These are phyloP conservation scores for Penicillium janthinellum DNA, from an alignment of 2,329 filamentous ascomycete species.

Conservation along the genomic window DNA sequence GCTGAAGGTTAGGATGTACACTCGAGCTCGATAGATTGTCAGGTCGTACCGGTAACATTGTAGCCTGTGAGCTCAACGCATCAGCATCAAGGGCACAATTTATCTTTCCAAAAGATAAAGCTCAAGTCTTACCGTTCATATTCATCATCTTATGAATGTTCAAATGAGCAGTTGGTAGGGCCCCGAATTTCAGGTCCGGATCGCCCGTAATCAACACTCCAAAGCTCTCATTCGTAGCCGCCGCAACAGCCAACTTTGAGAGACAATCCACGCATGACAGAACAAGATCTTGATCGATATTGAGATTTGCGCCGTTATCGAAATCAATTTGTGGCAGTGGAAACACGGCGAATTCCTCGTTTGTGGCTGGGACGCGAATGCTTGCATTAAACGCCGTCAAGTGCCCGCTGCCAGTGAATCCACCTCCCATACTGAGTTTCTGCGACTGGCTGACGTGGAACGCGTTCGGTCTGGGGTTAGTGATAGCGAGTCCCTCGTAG, in stretches of 20 bases:
- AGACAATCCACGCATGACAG: conserved; percentile 30
- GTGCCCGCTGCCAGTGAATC: conserved; percentile 27
- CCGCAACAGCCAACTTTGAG: conserved; percentile 20
- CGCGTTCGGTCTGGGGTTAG: conserved; percentile 25
- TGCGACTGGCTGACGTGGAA: conserved; percentile 28
- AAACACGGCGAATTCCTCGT: conserved; percentile 23
- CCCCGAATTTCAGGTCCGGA: conserved; percentile 23
- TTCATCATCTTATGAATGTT: conserved; percentile 27
- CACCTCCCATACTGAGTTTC: conserved; percentile 20
- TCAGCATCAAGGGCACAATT: neutral
- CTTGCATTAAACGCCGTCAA: conserved; percentile 27
- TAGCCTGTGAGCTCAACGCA: conserved; percentile 16
- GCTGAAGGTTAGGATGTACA: neutral
- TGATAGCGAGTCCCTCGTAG: conserved; percentile 26
- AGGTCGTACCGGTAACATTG: conserved; percentile 24
- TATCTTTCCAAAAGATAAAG: neutral
- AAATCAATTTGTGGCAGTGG: conserved; percentile 24
- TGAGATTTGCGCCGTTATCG: conserved; percentile 11
- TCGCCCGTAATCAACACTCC: conserved; percentile 22
- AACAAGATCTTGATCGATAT: conserved; percentile 29
- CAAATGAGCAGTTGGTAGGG: conserved; percentile 27
- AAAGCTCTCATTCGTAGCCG: conserved; percentile 22
- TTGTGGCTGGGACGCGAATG: conserved; percentile 14
- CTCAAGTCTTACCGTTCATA: conserved; percentile 20
- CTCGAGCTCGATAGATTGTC: neutral